Evolutionary conservation across 352 stramenopile species (phyloP).

Genomic region (Achlya hypogyna): DNA sequence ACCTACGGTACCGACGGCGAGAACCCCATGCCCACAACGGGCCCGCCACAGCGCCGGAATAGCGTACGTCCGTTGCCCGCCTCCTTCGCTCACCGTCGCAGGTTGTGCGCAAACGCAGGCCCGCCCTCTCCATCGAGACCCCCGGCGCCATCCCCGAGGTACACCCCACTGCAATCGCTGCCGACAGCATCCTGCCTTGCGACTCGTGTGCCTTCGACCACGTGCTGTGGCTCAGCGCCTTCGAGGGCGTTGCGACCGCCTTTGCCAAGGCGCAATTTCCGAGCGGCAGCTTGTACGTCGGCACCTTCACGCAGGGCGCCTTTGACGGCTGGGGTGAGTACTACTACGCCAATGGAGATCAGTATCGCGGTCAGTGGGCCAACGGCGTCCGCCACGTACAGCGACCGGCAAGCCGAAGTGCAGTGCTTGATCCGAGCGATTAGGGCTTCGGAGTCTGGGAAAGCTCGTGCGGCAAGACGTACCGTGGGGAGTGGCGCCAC

Average conservation of each 20-base stretch:
- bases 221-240: constrained; percentile 43
- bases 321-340: constrained; percentile 82
- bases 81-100: too few species aligned
- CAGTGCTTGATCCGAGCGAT: too few species aligned
- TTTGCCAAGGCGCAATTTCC: constrained; percentile 61
- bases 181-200: not conserved
- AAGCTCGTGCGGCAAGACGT: constrained; percentile 41
- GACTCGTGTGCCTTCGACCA: constrained; percentile 8
- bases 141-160: not conserved
- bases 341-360: constrained; percentile 69
- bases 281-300: constrained; percentile 63
- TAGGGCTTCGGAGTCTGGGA: constrained; percentile 58
- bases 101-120: too few species aligned
- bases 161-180: not conserved
- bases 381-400: constrained; percentile 46
- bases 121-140: not conserved
- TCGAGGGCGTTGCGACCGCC: constrained; percentile 31
- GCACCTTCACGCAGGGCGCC: constrained; percentile 41
- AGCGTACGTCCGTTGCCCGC: too few species aligned
- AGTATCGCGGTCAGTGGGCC: constrained; percentile 79
- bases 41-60: not conserved
- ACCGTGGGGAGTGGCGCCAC: constrained; percentile 59
- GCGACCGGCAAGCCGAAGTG: not conserved
- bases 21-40: not conserved
- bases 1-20: not conserved